These are phyloP conservation scores for Xylaria sp. DNA, from an alignment of 2,329 filamentous ascomycete genomes.

Conservation along the genomic window DNA sequence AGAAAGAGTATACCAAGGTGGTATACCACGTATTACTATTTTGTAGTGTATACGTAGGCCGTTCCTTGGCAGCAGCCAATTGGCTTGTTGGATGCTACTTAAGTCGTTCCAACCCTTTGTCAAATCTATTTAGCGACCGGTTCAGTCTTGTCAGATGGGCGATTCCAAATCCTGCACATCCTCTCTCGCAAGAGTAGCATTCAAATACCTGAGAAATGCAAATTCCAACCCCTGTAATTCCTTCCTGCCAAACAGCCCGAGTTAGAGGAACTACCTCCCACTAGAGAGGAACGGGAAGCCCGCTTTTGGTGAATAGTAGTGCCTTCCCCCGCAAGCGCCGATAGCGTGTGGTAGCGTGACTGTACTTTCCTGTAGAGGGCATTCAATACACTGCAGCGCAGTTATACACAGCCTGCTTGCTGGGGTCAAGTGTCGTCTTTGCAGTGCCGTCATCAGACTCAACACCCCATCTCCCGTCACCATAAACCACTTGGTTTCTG, in stretches of 20 bases:
- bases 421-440: background rate
- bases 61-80: conserved; percentile 29
- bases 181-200: conserved; percentile 9
- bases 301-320: conserved; percentile 20
- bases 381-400: background rate
- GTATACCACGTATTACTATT: conserved; percentile 25
- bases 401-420: conserved; percentile 15
- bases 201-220: conserved; percentile 18
- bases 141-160: background rate
- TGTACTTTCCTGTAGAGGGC: background rate
- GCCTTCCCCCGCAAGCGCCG: conserved; percentile 24
- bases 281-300: conserved; percentile 21
- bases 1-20: background rate
- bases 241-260: conserved; percentile 18
- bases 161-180: conserved; percentile 32
- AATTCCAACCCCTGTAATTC: conserved; percentile 29
- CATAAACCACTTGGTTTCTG: conserved; percentile 1
- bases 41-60: conserved; percentile 20
- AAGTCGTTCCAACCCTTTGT: conserved; percentile 21
- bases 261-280: too few relatives aligned
- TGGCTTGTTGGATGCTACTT: conserved; percentile 9
- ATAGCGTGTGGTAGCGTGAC: background rate
- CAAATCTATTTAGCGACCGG: background rate
- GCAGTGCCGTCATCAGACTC: conserved; percentile 3
- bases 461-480: conserved; percentile 1